These are phyloP conservation scores for Mollisia scopiformis DNA, from an alignment of 2,329 filamentous ascomycete genomes.

Conservation along the genomic window DNA sequence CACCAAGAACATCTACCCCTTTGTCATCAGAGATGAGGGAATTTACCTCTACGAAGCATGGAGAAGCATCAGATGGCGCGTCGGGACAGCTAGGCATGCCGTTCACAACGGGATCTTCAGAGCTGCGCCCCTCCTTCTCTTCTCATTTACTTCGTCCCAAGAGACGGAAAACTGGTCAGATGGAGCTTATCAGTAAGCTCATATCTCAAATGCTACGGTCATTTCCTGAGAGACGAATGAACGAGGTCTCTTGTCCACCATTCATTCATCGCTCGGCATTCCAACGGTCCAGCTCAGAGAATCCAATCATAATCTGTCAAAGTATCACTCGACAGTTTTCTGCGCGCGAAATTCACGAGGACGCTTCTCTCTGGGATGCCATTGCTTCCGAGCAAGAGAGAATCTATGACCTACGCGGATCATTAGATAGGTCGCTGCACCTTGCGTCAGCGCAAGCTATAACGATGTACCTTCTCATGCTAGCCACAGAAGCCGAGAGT, in stretches of 20 bases:
- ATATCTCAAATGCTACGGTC: conserved; percentile 2
- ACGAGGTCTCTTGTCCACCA: neutral
- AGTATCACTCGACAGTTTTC: neutral
- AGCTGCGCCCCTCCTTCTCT: neutral
- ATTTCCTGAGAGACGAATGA: neutral
- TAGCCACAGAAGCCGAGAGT: neutral
- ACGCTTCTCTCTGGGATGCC: neutral
- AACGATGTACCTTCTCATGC: conserved; percentile 4
- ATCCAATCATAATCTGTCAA: conserved; percentile 1
- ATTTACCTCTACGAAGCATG: neutral
- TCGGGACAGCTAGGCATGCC: neutral
- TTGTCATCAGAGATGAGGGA: neutral
- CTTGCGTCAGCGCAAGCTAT: conserved; percentile 1
- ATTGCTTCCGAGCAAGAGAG: conserved; percentile 6
- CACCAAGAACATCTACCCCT: neutral
- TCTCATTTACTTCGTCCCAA: conserved; percentile 2
- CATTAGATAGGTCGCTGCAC: neutral
- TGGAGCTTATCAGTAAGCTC: neutral
- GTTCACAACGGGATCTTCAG: neutral
- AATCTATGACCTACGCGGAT: conserved; percentile 2
- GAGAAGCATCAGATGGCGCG: neutral
- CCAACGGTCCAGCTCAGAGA: neutral
- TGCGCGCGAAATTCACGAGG: neutral
- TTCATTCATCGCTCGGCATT: conserved; percentile 1
- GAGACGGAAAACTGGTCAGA: neutral